Evolutionary conservation across 257 asterid species (phyloP).

Genomic region (Gentiana straminea): DNA sequence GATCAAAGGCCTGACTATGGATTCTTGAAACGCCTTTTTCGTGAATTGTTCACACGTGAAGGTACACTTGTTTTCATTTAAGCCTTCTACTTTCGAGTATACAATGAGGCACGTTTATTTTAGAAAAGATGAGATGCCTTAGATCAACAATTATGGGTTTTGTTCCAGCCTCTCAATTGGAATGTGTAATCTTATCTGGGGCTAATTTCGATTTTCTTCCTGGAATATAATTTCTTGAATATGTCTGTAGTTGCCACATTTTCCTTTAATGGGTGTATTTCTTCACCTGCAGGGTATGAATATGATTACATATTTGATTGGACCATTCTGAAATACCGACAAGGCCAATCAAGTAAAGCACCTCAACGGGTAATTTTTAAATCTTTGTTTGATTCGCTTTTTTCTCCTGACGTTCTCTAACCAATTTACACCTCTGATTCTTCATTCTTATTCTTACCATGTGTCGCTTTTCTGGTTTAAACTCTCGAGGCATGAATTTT

Average conservation of each 20-base stretch:
- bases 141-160: too few species aligned
- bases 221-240: too few species aligned
- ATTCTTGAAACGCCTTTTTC: constrained; percentile 29
- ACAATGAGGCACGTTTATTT: too few species aligned
- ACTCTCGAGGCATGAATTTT: too few species aligned
- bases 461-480: too few species aligned
- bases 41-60: constrained; percentile 25
- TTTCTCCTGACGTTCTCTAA: too few species aligned
- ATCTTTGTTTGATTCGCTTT: constrained; percentile 1
- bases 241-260: too few species aligned
- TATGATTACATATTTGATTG: constrained; percentile 91
- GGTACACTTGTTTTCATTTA: constrained; percentile 8
- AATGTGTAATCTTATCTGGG: too few species aligned
- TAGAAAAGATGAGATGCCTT: too few species aligned
- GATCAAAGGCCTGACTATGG: constrained; percentile 36
- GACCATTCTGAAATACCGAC: constrained; percentile 96
- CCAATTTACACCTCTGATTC: constrained; percentile 4
- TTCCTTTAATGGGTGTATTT: constrained; percentile 6
- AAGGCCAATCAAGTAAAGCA: constrained; percentile 67
- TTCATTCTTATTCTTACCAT: neutral
- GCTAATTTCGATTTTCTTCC: too few species aligned
- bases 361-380: constrained; percentile 59
- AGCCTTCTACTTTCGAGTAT: too few species aligned
- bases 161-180: too few species aligned
- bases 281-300: constrained; percentile 61